A percentile compares a stretch with the other conserved stretches of the same genome.
Evolutionary conservation across 345 rosid genomes (phyloP).

Genomic region (Trapa bicornis): DNA sequence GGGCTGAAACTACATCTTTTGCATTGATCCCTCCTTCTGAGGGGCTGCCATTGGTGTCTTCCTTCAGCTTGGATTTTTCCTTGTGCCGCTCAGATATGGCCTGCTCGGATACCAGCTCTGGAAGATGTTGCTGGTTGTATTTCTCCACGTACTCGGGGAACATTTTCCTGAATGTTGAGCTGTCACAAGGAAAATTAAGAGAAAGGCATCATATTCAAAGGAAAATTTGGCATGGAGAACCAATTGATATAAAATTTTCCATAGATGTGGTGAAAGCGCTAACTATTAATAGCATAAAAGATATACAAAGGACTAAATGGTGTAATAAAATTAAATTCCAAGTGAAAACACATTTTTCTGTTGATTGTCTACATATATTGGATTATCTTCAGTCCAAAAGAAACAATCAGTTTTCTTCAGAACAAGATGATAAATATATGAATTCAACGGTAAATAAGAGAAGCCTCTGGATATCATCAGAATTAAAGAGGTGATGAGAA

Average conservation of each 20-base stretch:
- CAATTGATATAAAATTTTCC: no score
- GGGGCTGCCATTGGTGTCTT: conserved; percentile 25
- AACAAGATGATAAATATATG: not conserved
- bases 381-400: not conserved
- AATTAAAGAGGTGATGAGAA: not conserved
- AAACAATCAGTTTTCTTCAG: not conserved
- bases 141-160: conserved; percentile 90
- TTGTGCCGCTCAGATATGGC: conserved; percentile 24
- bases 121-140: conserved; percentile 46
- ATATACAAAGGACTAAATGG: not conserved
- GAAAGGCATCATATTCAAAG: not conserved
- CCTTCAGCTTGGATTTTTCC: conserved; percentile 21
- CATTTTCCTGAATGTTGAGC: conserved; percentile 71
- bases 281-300: not conserved
- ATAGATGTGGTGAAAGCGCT: not conserved
- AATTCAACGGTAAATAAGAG: not conserved
- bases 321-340: not conserved
- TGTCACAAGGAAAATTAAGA: conserved; percentile 14
- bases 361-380: not conserved
- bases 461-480: not conserved
- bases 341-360: not conserved
- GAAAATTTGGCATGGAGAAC: no score
- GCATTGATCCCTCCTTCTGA: conserved; percentile 20
- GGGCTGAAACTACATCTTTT: conserved; percentile 5
- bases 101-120: conserved; percentile 41